Conservation (phyloP, 768 basidiomycete species). For the Amanita rimosa region DNA sequence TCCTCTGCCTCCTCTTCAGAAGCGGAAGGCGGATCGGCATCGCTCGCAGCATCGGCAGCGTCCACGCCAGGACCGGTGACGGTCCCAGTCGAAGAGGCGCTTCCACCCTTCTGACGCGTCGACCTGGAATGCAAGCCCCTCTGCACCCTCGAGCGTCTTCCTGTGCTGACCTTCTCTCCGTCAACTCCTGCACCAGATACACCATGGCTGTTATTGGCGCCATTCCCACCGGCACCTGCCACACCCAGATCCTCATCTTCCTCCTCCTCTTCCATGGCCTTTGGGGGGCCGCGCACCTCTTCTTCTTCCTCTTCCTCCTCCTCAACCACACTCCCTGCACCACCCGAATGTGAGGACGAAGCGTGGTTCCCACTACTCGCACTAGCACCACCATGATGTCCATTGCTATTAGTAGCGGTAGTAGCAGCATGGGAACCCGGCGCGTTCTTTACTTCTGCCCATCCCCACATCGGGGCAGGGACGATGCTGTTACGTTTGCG, state of each 20-base stretch:
- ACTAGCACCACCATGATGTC: not conserved
- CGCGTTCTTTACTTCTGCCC: conserved; percentile 34
- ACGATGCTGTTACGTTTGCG: conserved; percentile 59
- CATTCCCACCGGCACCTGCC: not conserved
- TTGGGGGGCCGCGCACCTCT: conserved; percentile 6
- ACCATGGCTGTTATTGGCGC: not conserved
- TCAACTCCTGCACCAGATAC: not conserved
- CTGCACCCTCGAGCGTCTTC: not conserved
- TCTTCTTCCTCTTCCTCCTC: conserved; percentile 14
- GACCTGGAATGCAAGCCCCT: not conserved
- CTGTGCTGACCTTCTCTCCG: not conserved
- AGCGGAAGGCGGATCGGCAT: not conserved
- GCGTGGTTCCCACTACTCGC: not conserved
- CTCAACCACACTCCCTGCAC: conserved; percentile 5
- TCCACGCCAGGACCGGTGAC: not conserved
- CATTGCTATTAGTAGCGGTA: not conserved
- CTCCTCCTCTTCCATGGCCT: conserved; percentile 8
- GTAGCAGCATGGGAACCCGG: not conserved
- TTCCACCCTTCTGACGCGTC: conserved; percentile 1
- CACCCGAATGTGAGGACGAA: conserved; percentile 1
- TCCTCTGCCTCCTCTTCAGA: conserved; percentile 4
- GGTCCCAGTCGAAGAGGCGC: not conserved
- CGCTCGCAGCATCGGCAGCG: not conserved
- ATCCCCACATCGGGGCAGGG: conserved; percentile 79
- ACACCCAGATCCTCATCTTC: conserved; percentile 8